These are phyloP conservation scores for Obba rivulosa DNA, from an alignment of 768 basidiomycete species.

Conservation along the genomic window DNA sequence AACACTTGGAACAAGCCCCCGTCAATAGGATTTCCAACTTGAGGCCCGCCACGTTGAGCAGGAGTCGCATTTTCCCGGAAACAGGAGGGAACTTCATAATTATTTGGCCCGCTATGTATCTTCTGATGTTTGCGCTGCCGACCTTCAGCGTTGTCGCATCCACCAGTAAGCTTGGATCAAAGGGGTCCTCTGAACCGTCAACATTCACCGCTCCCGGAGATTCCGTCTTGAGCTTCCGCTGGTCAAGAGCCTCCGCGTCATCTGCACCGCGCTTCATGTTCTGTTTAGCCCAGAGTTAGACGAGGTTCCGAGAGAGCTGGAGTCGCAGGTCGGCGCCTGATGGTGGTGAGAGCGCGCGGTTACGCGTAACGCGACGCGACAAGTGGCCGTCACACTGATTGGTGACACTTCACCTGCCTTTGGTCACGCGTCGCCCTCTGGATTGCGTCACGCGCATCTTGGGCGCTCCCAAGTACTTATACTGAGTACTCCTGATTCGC, in stretches of 20 bases:
- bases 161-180: slow-evolving; percentile 2
- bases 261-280: slow-evolving; percentile 1
- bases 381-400: no score
- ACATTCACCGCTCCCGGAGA: neutral
- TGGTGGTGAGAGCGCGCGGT: neutral
- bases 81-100: slow-evolving; percentile 39
- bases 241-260: neutral
- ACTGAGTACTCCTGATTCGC: no score
- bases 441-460: no score
- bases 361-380: slow-evolving; percentile 4
- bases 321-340: neutral
- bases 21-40: slow-evolving; percentile 37
- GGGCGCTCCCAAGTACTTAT: no score
- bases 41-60: slow-evolving; percentile 17
- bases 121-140: slow-evolving; percentile 26
- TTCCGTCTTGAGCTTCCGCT: neutral
- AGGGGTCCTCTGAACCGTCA: neutral
- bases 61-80: slow-evolving; percentile 14
- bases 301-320: no score
- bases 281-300: neutral
- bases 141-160: slow-evolving; percentile 24
- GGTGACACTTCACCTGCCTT: no score
- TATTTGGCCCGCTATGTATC: slow-evolving; percentile 37
- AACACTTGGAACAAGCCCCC: slow-evolving; percentile 23
- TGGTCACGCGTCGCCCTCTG: neutral